Evolutionary conservation across 805 yeast species (phyloP).

Genomic region (Wickerhamomyces ciferrii): DNA sequence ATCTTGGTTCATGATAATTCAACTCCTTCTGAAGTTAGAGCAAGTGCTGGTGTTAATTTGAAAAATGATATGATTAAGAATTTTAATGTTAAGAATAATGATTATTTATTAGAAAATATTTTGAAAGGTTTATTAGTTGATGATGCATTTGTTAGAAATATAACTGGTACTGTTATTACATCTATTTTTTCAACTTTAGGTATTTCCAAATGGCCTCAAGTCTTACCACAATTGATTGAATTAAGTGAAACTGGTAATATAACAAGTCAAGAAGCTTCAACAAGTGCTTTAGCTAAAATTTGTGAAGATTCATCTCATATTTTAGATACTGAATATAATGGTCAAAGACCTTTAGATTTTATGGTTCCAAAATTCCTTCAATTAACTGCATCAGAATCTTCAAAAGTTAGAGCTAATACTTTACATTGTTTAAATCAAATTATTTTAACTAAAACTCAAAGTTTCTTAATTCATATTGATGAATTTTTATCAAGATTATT

Average conservation of each 20-base stretch:
- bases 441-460: slow-evolving; percentile 63
- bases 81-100: slow-evolving; percentile 24
- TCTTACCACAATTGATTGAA: slow-evolving; percentile 63
- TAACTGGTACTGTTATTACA: slow-evolving; percentile 88
- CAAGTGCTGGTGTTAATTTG: slow-evolving; percentile 82
- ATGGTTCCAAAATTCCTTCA: slow-evolving; percentile 63
- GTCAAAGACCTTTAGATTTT: slow-evolving; percentile 61
- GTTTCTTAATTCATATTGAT: slow-evolving; percentile 61
- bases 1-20: slow-evolving; percentile 54
- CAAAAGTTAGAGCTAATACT: slow-evolving; percentile 54
- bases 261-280: slow-evolving; percentile 58
- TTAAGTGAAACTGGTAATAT: slow-evolving; percentile 45
- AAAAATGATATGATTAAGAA: slow-evolving; percentile 64
- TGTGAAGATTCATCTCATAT: slow-evolving; percentile 79
- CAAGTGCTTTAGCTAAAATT: slow-evolving; percentile 77
- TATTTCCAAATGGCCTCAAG: slow-evolving; percentile 65
- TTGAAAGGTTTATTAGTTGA: slow-evolving; percentile 45
- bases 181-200: slow-evolving; percentile 71
- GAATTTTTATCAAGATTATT: slow-evolving; percentile 61
- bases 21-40: slow-evolving; percentile 54
- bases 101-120: slow-evolving; percentile 29
- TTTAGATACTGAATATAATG: slow-evolving; percentile 61
- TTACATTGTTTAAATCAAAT: slow-evolving; percentile 75
- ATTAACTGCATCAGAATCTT: slow-evolving; percentile 36
- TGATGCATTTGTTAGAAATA: slow-evolving; percentile 67